Percentiles rank a stretch among this genome's conserved stretches.
These are phyloP conservation scores for Botrytis byssoidea DNA, from an alignment of 2,329 filamentous ascomycete genomes.

Conservation along the genomic window DNA sequence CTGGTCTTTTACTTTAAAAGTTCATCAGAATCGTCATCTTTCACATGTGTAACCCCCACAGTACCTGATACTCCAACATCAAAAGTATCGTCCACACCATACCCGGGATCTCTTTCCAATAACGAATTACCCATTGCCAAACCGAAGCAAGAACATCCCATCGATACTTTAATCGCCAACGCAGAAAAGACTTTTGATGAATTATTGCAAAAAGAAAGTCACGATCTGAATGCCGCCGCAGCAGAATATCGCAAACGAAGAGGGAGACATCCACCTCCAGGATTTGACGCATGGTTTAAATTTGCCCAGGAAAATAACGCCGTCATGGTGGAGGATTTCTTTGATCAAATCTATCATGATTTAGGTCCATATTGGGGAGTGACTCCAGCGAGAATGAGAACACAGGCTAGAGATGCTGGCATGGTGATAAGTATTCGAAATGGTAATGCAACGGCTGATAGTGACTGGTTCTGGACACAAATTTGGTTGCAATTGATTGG, in stretches of 20 bases:
- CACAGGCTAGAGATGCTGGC: conserved; percentile 54
- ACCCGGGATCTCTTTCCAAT: not conserved
- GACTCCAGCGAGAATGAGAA: conserved; percentile 48
- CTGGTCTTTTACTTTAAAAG: conserved; percentile 26
- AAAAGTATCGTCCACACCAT: not conserved
- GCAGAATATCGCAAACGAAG: conserved; percentile 54
- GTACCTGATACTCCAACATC: not conserved
- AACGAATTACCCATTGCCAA: conserved; percentile 5
- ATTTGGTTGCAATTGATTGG: conserved; percentile 42
- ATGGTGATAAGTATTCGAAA: conserved; percentile 61
- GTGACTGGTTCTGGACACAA: conserved; percentile 45
- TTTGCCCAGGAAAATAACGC: conserved; percentile 52
- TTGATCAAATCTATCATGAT: conserved; percentile 55
- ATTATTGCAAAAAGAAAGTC: conserved; percentile 44
- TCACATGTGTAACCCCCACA: conserved; percentile 2
- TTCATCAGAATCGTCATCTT: conserved; percentile 3
- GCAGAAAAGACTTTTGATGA: conserved; percentile 43
- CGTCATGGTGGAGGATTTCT: conserved; percentile 60
- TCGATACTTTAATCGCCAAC: conserved; percentile 46
- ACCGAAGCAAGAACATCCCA: conserved; percentile 41
- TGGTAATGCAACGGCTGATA: conserved; percentile 49
- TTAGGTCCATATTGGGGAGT: conserved; percentile 47
- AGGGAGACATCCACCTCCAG: conserved; percentile 61
- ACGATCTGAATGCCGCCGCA: conserved; percentile 47
- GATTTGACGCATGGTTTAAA: conserved; percentile 59